phyloP scores from a whole-genome alignment of 1,139 yeast species.

The Kodamaea derodonti region DNA sequence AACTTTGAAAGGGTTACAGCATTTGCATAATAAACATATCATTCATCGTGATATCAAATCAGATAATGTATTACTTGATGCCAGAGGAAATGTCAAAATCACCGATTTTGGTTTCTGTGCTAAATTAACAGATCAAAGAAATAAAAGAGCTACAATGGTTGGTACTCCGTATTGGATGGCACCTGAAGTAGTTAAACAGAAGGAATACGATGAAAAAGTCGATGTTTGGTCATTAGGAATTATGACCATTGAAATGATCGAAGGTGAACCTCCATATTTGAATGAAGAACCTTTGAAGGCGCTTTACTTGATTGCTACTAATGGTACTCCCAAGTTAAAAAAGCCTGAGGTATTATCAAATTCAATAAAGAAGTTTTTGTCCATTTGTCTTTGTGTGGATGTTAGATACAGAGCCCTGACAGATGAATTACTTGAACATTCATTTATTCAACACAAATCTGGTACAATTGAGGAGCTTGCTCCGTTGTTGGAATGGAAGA shows the following conservation, averaged over 20 bases:
- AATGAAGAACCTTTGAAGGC: constrained; percentile 95
- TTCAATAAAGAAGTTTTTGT: constrained; percentile 79
- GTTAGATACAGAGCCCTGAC: constrained; percentile 89
- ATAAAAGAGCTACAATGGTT: constrained; percentile 96
- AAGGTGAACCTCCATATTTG: constrained; percentile 95
- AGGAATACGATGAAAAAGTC: constrained; percentile 93
- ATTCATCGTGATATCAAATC: constrained; percentile 96
- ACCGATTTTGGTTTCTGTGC: constrained; percentile 99
- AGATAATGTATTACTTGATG: constrained; percentile 85
- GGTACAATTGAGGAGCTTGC: constrained; percentile 69
- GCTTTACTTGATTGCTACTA: constrained; percentile 86
- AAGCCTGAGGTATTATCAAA: constrained; percentile 76
- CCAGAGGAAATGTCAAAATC: constrained; percentile 85
- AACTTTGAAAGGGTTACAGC: constrained; percentile 88
- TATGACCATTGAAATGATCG: constrained; percentile 98
- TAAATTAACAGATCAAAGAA: constrained; percentile 85
- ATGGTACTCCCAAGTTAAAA: constrained; percentile 93
- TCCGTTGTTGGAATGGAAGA: constrained; percentile 67
- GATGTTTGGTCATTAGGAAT: constrained; percentile 98
- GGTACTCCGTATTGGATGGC: constrained; percentile 99
- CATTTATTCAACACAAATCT: constrained; percentile 67
- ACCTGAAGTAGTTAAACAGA: constrained; percentile 95
- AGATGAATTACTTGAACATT: constrained; percentile 79
- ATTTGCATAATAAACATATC: constrained; percentile 84
- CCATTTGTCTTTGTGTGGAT: constrained; percentile 93